phyloP scores from a whole-genome alignment of 441 rosid species.

The Corymbia citriodora region DNA sequence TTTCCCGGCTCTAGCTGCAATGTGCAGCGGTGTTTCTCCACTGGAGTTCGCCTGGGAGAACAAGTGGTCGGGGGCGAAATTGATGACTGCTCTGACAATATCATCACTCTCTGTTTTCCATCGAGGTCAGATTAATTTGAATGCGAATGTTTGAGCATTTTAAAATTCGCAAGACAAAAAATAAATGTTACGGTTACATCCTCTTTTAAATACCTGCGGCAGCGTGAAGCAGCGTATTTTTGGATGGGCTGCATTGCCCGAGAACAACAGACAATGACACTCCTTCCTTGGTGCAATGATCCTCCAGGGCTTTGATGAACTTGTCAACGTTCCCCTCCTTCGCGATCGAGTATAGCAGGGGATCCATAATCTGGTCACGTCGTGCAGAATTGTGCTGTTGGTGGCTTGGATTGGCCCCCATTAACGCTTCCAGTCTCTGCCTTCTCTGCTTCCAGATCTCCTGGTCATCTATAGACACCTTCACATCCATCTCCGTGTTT shows the following conservation, averaged over 20 bases:
- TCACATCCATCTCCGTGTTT: background rate
- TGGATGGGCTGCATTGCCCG: background rate
- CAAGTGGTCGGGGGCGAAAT: background rate
- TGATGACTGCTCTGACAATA: background rate
- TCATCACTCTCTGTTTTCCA: background rate
- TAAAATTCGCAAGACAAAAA: background rate
- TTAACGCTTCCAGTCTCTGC: background rate
- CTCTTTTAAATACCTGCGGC: background rate
- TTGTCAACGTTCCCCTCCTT: background rate
- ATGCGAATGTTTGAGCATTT: too few species aligned
- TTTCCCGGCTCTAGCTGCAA: background rate
- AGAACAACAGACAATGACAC: background rate
- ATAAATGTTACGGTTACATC: background rate
- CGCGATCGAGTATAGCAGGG: background rate
- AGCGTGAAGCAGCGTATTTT: background rate
- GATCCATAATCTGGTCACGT: background rate
- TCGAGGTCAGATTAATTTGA: background rate
- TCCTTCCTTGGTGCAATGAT: background rate
- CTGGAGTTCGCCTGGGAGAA: background rate
- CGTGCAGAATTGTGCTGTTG: background rate
- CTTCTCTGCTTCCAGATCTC: background rate
- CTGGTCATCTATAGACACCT: background rate
- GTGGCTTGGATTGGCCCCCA: background rate
- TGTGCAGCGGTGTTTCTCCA: background rate
- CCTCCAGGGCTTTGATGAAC: background rate